Evolutionary conservation across 2,329 filamentous ascomycete species (phyloP).

Genomic region (Colletotrichum tabaci): DNA sequence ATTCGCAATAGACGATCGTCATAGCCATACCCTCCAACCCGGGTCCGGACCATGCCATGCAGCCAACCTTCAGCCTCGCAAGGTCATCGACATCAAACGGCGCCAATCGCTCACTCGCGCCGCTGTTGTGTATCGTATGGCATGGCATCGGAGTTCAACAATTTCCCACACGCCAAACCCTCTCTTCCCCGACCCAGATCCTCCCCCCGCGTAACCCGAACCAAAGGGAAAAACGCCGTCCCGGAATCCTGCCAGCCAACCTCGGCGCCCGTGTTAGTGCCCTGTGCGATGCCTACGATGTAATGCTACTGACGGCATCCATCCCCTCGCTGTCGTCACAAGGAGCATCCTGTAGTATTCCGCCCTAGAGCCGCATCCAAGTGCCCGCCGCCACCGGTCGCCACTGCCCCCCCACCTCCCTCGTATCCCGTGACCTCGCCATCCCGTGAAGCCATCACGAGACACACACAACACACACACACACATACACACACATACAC

Average conservation of each 20-base stretch:
- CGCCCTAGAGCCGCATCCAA: constrained; percentile 5
- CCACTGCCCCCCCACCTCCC: not conserved
- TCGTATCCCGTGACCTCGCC: constrained; percentile 30
- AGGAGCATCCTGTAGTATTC: not conserved
- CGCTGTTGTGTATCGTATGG: not conserved
- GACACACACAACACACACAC: constrained; percentile 11
- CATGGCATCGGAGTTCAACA: too few species aligned
- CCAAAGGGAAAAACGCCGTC: too few species aligned
- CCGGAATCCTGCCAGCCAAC: not conserved
- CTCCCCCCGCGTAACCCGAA: not conserved
- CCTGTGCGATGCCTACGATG: not conserved
- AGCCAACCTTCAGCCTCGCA: too few species aligned
- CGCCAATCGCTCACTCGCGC: too few species aligned
- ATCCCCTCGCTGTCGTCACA: not conserved
- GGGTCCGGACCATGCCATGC: too few species aligned
- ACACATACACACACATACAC: too few species aligned
- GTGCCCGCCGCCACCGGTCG: not conserved
- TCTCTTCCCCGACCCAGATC: not conserved
- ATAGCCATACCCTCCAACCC: too few species aligned
- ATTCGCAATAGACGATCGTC: too few species aligned
- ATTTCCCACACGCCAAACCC: too few species aligned
- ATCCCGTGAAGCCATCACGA: constrained; percentile 35
- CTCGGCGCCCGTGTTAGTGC: not conserved
- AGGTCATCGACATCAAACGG: too few species aligned
- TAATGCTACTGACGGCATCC: not conserved